phyloP scores from a whole-genome alignment of 1,139 yeast genomes.

The Kurtzmaniella natalensis region DNA sequence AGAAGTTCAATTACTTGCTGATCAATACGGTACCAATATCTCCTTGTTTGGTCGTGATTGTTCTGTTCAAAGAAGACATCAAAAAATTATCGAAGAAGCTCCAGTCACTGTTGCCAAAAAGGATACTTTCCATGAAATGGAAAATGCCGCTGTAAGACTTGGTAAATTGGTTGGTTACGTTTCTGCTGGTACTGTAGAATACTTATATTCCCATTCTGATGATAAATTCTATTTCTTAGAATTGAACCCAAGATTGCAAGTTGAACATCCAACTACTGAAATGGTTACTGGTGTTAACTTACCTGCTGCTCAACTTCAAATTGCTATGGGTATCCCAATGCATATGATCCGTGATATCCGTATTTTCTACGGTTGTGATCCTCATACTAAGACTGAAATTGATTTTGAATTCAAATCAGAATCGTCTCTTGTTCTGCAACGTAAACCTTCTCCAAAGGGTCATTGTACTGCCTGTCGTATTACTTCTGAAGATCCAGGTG shows the following conservation, averaged over 20 bases:
- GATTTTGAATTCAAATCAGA: constrained; percentile 85
- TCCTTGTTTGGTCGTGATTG: constrained; percentile 95
- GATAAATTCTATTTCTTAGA: constrained; percentile 94
- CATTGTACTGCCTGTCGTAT: constrained; percentile 99
- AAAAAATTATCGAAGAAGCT: constrained; percentile 93
- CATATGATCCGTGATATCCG: constrained; percentile 92
- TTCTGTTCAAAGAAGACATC: constrained; percentile 97
- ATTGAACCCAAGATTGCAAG: constrained; percentile 96
- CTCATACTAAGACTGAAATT: constrained; percentile 83
- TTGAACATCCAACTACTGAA: constrained; percentile 99
- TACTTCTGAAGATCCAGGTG: constrained; percentile 98
- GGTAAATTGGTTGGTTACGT: constrained; percentile 97
- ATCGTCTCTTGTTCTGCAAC: constrained; percentile 69
- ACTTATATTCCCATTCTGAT: constrained; percentile 87
- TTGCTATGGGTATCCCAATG: constrained; percentile 99
- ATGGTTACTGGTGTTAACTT: constrained; percentile 98
- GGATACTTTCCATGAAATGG: constrained; percentile 87
- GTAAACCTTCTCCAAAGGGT: constrained; percentile 93
- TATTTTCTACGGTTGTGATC: constrained; percentile 90
- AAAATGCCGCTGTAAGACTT: constrained; percentile 92
- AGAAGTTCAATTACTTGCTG: constrained; percentile 92
- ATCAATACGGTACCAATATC: constrained; percentile 92
- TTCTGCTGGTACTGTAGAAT: constrained; percentile 98
- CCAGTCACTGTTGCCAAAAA: constrained; percentile 91
- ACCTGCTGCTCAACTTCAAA: constrained; percentile 97